Evolutionary conservation across 768 basidiomycete species (phyloP).

Genomic region (Tremella fuciformis): DNA sequence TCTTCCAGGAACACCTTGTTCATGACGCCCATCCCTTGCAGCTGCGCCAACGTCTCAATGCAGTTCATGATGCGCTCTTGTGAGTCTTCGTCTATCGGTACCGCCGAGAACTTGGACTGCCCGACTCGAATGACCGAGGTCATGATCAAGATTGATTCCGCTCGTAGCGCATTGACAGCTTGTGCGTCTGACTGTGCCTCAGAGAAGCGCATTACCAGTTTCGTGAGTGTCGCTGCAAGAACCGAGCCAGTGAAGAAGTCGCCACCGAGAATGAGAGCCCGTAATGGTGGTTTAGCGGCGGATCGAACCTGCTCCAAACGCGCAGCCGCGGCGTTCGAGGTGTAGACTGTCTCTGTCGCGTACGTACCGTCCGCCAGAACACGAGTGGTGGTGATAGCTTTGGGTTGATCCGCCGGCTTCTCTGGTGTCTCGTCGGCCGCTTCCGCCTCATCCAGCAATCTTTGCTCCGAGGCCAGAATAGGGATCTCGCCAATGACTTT

Average conservation of each 20-base stretch:
- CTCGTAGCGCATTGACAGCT: slow-evolving; percentile 70
- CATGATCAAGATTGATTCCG: slow-evolving; percentile 98
- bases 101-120: slow-evolving; percentile 89
- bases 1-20: slow-evolving; percentile 61
- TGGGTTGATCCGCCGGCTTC: slow-evolving; percentile 52
- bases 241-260: slow-evolving; percentile 96
- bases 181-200: slow-evolving; percentile 57
- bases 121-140: slow-evolving; percentile 93
- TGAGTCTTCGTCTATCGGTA: slow-evolving; percentile 97
- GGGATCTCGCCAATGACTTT: slow-evolving; percentile 94
- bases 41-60: slow-evolving; percentile 83
- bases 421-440: slow-evolving; percentile 58
- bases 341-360: slow-evolving; percentile 90
- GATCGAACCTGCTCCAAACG: slow-evolving; percentile 77
- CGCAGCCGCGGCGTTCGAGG: slow-evolving; percentile 57
- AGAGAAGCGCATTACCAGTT: slow-evolving; percentile 75
- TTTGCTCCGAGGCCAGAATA: slow-evolving; percentile 85
- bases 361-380: slow-evolving; percentile 96
- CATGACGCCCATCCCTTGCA: slow-evolving; percentile 64
- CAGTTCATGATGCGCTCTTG: slow-evolving; percentile 95
- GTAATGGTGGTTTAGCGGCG: slow-evolving; percentile 82
- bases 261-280: slow-evolving; percentile 88
- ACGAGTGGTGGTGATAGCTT: slow-evolving; percentile 59
- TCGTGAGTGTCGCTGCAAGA: slow-evolving; percentile 82
- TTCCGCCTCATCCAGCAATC: slow-evolving; percentile 70